Percentiles rank a stretch among this genome's conserved stretches.
These are phyloP conservation scores for Cladosporium phlei DNA, from an alignment of 2,329 filamentous ascomycete species.

Conservation along the genomic window DNA sequence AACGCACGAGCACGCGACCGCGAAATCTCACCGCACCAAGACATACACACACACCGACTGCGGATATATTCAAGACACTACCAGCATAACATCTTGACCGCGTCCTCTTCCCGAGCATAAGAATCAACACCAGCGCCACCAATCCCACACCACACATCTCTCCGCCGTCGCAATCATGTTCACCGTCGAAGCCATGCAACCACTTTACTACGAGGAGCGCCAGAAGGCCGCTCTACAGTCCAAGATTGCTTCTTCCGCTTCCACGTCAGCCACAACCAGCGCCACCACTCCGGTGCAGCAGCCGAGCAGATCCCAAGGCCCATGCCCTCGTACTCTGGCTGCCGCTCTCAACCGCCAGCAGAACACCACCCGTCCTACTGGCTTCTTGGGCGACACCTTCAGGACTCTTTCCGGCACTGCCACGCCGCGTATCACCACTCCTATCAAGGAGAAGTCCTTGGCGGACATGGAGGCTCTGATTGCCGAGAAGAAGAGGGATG, in stretches of 20 bases:
- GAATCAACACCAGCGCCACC: background rate
- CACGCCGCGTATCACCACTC: slow-evolving; percentile 18
- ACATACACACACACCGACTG: background rate
- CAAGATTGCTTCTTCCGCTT: slow-evolving; percentile 43
- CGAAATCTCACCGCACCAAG: slow-evolving; percentile 4
- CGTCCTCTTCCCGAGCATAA: background rate
- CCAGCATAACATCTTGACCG: background rate
- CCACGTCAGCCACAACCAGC: slow-evolving; percentile 38
- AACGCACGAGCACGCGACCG: slow-evolving; percentile 11
- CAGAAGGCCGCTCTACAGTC: background rate
- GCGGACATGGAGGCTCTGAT: slow-evolving; percentile 26
- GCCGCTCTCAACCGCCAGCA: slow-evolving; percentile 12
- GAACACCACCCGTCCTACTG: slow-evolving; percentile 2
- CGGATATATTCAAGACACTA: no score
- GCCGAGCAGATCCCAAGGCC: background rate
- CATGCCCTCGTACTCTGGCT: slow-evolving; percentile 6
- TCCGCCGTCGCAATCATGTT: slow-evolving; percentile 8
- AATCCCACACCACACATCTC: background rate
- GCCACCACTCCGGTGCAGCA: slow-evolving; percentile 1
- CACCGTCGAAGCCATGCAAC: slow-evolving; percentile 10
- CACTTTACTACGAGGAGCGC: slow-evolving; percentile 13
- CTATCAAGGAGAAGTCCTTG: slow-evolving; percentile 20
- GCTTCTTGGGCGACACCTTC: slow-evolving; percentile 26
- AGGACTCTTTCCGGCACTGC: slow-evolving; percentile 13
- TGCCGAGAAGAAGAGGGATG: slow-evolving; percentile 28